Evolutionary conservation across 2,329 filamentous ascomycete species (phyloP), one percentile per base, ranked within the genome.

Genomic region (Colletotrichum tabaci): DNA sequence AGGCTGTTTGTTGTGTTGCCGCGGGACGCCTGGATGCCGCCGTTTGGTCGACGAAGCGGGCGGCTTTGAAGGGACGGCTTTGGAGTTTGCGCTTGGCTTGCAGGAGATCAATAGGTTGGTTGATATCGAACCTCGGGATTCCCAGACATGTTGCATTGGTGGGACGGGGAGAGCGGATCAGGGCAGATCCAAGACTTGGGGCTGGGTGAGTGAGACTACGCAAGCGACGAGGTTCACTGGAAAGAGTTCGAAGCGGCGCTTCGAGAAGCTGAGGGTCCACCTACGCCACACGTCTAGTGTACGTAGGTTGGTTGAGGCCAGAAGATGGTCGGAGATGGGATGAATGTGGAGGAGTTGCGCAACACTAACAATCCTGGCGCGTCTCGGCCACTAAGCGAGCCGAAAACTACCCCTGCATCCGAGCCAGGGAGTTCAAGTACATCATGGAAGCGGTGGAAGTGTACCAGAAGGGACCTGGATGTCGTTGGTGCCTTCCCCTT

Each of bases 381-480:
- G 68, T 71, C 68, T 71, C 68, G 68, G 64, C 57, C 68, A 68
- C 64, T 42, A 71, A 71, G 68, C 68, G 68, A 71, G 65, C 68
- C 68, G 68, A 68, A 38, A 71, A 40, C 40, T 60, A 46, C 65
- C 58, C 68, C 65, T 67, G 57, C 26, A 44, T 71, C 40, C 38
- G 52, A 58, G 65, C 68, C 58, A 55, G 65, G 63, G 35, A 30
- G 9, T 38, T 57, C 52, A 63, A 30, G 63, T 71, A 53, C 47
- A 50, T 26, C 40, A 26, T 35, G 30, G 40, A 55, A 47, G 7
- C 15, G 7, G 50, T 15, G 18, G 7, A 15, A 16, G 47, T 42
- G 18, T 26, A 69, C 61, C 21, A 26, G 16, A 13, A 4, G 7
- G 26, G 46, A 47, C 23, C n/a, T 55, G 50, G n/a, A 42, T 35